These are phyloP conservation scores for Xylariaceae sp. DNA, from an alignment of 2,329 filamentous ascomycete genomes.

Conservation along the genomic window DNA sequence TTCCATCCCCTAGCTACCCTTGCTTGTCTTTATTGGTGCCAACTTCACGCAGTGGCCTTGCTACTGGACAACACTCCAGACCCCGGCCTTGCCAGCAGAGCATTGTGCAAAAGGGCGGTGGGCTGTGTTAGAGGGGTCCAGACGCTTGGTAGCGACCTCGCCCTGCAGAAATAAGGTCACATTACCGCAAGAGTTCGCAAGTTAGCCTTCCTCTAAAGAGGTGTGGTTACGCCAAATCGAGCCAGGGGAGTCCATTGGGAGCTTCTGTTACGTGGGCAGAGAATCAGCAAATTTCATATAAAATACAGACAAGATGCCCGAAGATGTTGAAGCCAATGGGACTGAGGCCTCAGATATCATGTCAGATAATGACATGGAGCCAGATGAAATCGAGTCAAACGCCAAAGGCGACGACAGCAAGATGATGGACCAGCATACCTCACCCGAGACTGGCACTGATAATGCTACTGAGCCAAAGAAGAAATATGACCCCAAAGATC, in stretches of 20 bases:
- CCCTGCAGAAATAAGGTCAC: constrained; percentile 23
- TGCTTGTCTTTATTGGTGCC: constrained; percentile 28
- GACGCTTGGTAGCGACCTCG: constrained; percentile 16
- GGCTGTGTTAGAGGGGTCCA: constrained; percentile 24
- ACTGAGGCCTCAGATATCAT: constrained; percentile 55
- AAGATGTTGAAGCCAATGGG: constrained; percentile 50
- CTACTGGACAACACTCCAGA: constrained; percentile 27
- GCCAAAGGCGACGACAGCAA: constrained; percentile 48
- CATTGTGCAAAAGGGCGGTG: constrained; percentile 23
- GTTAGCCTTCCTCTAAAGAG: constrained; percentile 20
- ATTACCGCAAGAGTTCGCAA: constrained; percentile 29
- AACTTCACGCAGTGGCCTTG: constrained; percentile 22
- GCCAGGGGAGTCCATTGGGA: constrained; percentile 23
- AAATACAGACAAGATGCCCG: constrained; percentile 53
- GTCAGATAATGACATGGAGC: constrained; percentile 58
- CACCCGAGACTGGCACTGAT: constrained; percentile 42
- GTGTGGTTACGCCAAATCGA: constrained; percentile 32
- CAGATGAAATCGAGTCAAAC: constrained; percentile 38
- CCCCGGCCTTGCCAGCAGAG: constrained; percentile 22
- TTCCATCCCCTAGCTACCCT: constrained; percentile 23
- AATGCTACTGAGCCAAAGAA: constrained; percentile 54
- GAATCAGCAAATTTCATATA: constrained; percentile 40
- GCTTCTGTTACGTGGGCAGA: constrained; percentile 16
- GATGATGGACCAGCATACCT: constrained; percentile 46
- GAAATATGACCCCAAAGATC: constrained; percentile 82